Conservation (phyloP, 768 basidiomycete species). For the Auriscalpium microsporum region DNA sequence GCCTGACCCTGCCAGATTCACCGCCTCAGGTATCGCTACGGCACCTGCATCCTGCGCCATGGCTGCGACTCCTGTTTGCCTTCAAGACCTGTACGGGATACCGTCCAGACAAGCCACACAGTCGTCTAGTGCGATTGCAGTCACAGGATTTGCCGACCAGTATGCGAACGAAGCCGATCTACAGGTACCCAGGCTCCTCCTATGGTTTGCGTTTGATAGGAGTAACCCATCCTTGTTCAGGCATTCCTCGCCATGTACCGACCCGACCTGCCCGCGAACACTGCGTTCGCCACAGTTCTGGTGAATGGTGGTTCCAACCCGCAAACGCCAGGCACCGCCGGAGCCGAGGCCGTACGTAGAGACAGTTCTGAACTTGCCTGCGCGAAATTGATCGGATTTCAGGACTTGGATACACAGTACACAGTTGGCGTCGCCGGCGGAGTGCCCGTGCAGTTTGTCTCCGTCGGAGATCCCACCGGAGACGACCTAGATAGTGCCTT, state of each 20-base stretch:
- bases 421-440: conserved; percentile 25
- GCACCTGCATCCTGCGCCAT: not conserved
- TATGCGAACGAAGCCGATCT: conserved; percentile 24
- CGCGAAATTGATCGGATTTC: not conserved
- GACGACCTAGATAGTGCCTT: conserved; percentile 7
- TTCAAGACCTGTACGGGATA: conserved; percentile 29
- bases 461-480: conserved; percentile 14
- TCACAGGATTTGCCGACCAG: conserved; percentile 20
- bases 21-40: not conserved
- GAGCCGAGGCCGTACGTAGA: not conserved
- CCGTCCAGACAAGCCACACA: conserved; percentile 22
- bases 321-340: conserved; percentile 9
- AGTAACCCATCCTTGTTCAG: not conserved
- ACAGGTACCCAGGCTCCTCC: conserved; percentile 11
- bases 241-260: not conserved
- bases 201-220: not conserved
- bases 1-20: not conserved
- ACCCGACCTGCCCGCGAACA: not conserved
- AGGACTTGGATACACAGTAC: conserved; percentile 30
- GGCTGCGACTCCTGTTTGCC: conserved; percentile 21
- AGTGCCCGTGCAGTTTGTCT: conserved; percentile 18
- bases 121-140: conserved; percentile 19
- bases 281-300: conserved; percentile 12
- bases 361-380: too few species aligned
- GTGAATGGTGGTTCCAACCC: conserved; percentile 18